phyloP scores from a whole-genome alignment of 306 rosid species.

The Geum urbanum region DNA sequence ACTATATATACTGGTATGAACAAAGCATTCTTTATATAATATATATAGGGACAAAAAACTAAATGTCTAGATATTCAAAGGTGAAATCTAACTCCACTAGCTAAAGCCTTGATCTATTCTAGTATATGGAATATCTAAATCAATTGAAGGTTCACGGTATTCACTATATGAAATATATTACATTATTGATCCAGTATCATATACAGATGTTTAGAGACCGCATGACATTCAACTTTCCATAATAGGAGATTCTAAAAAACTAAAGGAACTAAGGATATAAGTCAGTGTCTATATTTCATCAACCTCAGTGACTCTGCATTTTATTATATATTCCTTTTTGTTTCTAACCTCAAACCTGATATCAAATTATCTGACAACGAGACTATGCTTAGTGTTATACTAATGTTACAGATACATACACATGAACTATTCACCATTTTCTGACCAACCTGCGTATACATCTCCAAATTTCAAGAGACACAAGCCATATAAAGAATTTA shows the following conservation, averaged over 20 bases:
- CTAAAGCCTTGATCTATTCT: neutral
- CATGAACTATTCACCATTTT: neutral
- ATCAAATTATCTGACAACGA: neutral
- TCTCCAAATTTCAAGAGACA: slow-evolving; percentile 12
- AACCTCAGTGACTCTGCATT: neutral
- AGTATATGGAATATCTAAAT: neutral
- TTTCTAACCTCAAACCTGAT: neutral
- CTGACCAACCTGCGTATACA: neutral
- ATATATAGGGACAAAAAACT: slow-evolving; percentile 12
- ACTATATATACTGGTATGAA: neutral
- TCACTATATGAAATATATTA: neutral
- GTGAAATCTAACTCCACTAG: neutral
- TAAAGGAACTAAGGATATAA: neutral
- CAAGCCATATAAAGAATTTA: slow-evolving; percentile 1
- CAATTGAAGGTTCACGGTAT: neutral
- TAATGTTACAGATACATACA: neutral
- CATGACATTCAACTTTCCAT: slow-evolving; percentile 1
- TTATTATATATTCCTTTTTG: neutral
- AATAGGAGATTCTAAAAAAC: slow-evolving; percentile 15
- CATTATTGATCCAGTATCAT: neutral
- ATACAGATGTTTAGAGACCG: neutral
- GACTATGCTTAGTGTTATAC: too few relatives aligned
- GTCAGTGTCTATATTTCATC: neutral
- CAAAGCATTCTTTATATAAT: neutral
- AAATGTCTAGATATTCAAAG: slow-evolving; percentile 5